A percentile compares a stretch with the other conserved stretches of the same genome.
Conservation (phyloP, 129 eudicot species). For the Chrysanthemum makinoi region DNA sequence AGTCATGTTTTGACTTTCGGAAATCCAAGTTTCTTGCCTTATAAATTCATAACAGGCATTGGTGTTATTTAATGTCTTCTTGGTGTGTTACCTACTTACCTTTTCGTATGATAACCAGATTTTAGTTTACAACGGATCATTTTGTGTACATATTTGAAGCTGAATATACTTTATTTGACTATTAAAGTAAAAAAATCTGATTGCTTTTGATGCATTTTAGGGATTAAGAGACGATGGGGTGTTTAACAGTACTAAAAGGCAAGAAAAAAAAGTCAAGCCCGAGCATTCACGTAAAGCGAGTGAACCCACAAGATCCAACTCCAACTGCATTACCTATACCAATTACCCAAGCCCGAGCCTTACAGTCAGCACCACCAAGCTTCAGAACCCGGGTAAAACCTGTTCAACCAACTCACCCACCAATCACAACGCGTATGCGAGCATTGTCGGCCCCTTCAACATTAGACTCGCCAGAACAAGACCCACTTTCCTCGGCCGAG, state of each 20-base stretch:
- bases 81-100: neutral
- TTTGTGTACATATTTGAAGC: conserved; percentile 8
- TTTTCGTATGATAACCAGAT: neutral
- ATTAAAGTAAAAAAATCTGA: neutral
- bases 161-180: neutral
- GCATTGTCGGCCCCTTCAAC: conserved; percentile 80
- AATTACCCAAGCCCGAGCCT: conserved; percentile 41
- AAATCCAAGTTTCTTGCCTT: neutral
- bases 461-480: conserved; percentile 63
- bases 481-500: conserved; percentile 50
- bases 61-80: neutral
- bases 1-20: conserved; percentile 16
- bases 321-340: conserved; percentile 85
- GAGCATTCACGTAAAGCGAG: conserved; percentile 44
- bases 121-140: conserved; percentile 5
- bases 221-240: conserved; percentile 59
- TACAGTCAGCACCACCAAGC: conserved; percentile 93
- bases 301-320: conserved; percentile 64
- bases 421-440: conserved; percentile 44
- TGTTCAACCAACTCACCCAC: conserved; percentile 34
- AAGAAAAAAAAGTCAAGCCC: conserved; percentile 73
- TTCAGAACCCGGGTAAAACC: conserved; percentile 66
- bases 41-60: neutral
- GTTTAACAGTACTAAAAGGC: conserved; percentile 73
- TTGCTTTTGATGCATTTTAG: conserved; percentile 22